Base-by-base conservation (phyloP, 2,329 filamentous ascomycete species). In the Ascochyta clinopodiicola region DNA sequence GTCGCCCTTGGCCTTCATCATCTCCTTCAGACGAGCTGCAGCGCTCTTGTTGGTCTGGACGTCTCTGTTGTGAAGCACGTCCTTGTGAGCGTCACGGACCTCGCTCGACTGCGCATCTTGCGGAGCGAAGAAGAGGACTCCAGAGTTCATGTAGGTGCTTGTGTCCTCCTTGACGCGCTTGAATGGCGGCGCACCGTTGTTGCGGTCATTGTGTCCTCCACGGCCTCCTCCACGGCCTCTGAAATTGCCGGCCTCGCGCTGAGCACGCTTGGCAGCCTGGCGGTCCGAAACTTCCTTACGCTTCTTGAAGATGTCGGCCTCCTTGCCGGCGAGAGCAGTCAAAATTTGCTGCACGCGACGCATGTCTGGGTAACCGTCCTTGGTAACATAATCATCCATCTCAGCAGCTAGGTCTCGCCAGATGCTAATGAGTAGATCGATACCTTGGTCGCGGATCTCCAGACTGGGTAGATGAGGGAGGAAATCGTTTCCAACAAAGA, bases 401-500 rank as follows among this genome's bases (percentile, higher is more conserved):
- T 84, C 75, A 4, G 92, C 89, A 19, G 98, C 81, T 61, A 96
- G 96, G 64, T 97, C 92, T 71, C 91, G 89, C 95, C 96, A 99
- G 51, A 99, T 95, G n/a, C 91, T 89, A 63, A 93, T 96, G 51
- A 99, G 82, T 0, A 93, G 96, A 72, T 99, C 94, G 71, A 99
- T 99, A 44, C 94, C 94, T 73, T 97, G 93, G 71, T 99, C 95
- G 57, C 95, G 87, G 74, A 99, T 98, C 75, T 98, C 95, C 55
- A 99, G 83, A 68, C 94, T 96, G n/a, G 95, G 95, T 55, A 99
- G 81, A 82, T 99, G 95, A 45, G 95, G 95, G 64, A 99, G 80
- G 79, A 99, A 99, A 80, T 99, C 96, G 77, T 99, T 99, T 64
- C 94, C 94, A 52, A 98, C 94, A 74, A 98, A 98, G 79, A 96